Percentiles rank a stretch among this genome's conserved stretches.
Evolutionary conservation across 441 rosid genomes (phyloP).

Genomic region (Jatropha podagrica): DNA sequence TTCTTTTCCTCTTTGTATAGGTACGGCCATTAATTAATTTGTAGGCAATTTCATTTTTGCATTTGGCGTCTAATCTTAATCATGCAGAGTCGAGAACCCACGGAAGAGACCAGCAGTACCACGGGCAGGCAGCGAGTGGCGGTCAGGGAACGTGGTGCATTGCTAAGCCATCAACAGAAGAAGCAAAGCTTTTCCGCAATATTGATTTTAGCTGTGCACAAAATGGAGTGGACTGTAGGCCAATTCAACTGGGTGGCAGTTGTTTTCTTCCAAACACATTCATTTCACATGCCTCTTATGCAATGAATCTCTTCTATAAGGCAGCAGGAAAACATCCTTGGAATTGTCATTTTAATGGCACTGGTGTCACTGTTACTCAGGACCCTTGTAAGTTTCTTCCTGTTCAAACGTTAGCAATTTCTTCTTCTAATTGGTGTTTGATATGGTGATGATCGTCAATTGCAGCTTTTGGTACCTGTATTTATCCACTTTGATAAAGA

Average conservation of each 20-base stretch:
- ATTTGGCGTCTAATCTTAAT: not conserved
- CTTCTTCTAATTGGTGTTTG: not conserved
- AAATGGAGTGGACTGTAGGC: conserved; percentile 30
- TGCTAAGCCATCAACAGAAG: conserved; percentile 31
- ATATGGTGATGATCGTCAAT: too few relatives aligned
- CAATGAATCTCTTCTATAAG: conserved; percentile 21
- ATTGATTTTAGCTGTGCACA: conserved; percentile 34
- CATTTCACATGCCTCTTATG: conserved; percentile 37
- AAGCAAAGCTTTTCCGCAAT: conserved; percentile 19
- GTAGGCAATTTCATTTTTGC: not conserved
- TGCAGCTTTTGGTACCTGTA: conserved; percentile 17
- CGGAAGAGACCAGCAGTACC: conserved; percentile 9
- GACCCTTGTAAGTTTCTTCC: conserved; percentile 31
- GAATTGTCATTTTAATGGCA: conserved; percentile 36
- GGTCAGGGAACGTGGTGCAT: conserved; percentile 32
- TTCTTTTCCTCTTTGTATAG: conserved; percentile 19
- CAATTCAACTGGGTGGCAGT: conserved; percentile 38
- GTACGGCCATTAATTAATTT: conserved; percentile 5
- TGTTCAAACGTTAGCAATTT: not conserved
- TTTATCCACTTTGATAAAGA: not conserved
- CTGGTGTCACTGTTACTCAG: conserved; percentile 29
- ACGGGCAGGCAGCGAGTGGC: not conserved
- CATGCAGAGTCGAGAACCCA: conserved; percentile 17
- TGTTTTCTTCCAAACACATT: conserved; percentile 29
- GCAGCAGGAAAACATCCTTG: conserved; percentile 34